These are phyloP conservation scores for Peronospora destructor DNA, from an alignment of 352 stramenopile genomes.

Conservation along the genomic window DNA sequence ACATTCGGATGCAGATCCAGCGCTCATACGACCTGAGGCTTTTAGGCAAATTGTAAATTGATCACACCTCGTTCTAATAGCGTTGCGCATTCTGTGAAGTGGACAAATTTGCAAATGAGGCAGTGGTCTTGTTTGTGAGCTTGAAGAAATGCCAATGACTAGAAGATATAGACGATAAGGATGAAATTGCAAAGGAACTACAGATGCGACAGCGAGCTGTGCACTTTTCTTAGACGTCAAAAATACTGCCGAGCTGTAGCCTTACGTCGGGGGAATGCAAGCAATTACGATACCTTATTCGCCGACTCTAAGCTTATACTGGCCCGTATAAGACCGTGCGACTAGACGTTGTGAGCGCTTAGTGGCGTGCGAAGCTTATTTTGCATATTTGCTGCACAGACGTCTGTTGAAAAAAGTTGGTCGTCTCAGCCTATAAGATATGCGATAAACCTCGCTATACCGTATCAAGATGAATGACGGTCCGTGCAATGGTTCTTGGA, in stretches of 20 bases:
- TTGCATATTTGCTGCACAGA: slow-evolving; percentile 42
- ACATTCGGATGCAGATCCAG: slow-evolving; percentile 29
- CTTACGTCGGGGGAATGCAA: slow-evolving; percentile 56
- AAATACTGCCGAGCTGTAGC: slow-evolving; percentile 7
- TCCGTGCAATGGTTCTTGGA: slow-evolving; percentile 49
- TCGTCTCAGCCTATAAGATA: slow-evolving; percentile 63
- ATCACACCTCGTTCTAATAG: slow-evolving; percentile 35
- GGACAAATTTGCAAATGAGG: slow-evolving; percentile 1
- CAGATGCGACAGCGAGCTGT: slow-evolving; percentile 7
- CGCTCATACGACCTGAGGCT: slow-evolving; percentile 46
- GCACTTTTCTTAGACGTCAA: slow-evolving; percentile 1
- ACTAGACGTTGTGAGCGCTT: slow-evolving; percentile 44
- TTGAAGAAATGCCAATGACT: slow-evolving; percentile 1
- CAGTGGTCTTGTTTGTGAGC: slow-evolving; percentile 34
- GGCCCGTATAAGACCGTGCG: slow-evolving; percentile 55
- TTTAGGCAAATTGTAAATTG: slow-evolving; percentile 45
- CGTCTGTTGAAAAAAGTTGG: slow-evolving; percentile 28
- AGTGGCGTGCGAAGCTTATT: slow-evolving; percentile 27
- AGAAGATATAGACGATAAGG: slow-evolving; percentile 1
- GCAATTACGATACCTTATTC: slow-evolving; percentile 31
- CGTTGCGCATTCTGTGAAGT: slow-evolving; percentile 21
- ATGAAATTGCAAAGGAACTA: no score
- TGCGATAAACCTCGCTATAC: slow-evolving; percentile 30
- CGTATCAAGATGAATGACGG: slow-evolving; percentile 55
- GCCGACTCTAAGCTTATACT: slow-evolving; percentile 6